Evolutionary conservation across 306 rosid species (phyloP).

Genomic region (Cyamopsis tetragonoloba): DNA sequence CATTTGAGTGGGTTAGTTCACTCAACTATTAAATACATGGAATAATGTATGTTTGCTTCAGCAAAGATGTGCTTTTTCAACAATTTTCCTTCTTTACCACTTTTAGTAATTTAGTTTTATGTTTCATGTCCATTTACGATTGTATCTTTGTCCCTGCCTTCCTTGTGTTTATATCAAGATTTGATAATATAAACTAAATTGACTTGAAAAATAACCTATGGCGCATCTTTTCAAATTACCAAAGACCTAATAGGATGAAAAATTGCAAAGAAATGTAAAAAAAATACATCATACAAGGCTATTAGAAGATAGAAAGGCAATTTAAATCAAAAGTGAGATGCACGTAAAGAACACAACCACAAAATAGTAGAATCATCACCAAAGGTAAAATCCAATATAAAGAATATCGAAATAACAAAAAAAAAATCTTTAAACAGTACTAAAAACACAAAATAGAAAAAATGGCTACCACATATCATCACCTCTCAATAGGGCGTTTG

Average conservation of each 20-base stretch:
- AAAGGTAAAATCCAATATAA: too few relatives aligned
- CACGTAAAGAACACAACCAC: too few relatives aligned
- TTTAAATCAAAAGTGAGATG: too few relatives aligned
- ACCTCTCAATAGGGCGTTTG: too few relatives aligned
- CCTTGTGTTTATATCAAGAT: not conserved
- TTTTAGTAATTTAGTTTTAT: slow-evolving; percentile 8
- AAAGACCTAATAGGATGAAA: slow-evolving; percentile 68
- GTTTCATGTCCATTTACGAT: slow-evolving; percentile 2
- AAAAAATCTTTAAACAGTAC: too few relatives aligned
- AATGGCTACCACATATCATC: too few relatives aligned
- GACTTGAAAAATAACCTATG: slow-evolving; percentile 12
- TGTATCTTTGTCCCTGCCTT: slow-evolving; percentile 1
- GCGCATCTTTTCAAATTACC: slow-evolving; percentile 49
- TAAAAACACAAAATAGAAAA: too few relatives aligned
- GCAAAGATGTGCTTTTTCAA: not conserved
- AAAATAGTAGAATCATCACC: too few relatives aligned
- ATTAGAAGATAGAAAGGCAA: too few relatives aligned
- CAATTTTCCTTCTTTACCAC: not conserved
- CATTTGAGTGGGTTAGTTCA: slow-evolving; percentile 73
- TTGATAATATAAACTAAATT: slow-evolving; percentile 10
- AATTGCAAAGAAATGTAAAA: too few relatives aligned
- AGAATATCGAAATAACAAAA: too few relatives aligned
- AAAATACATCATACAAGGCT: too few relatives aligned
- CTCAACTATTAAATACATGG: slow-evolving; percentile 13
- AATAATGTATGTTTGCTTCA: slow-evolving; percentile 12